phyloP scores from a whole-genome alignment of 805 yeast genomes.

The Candida qinlingensis region DNA sequence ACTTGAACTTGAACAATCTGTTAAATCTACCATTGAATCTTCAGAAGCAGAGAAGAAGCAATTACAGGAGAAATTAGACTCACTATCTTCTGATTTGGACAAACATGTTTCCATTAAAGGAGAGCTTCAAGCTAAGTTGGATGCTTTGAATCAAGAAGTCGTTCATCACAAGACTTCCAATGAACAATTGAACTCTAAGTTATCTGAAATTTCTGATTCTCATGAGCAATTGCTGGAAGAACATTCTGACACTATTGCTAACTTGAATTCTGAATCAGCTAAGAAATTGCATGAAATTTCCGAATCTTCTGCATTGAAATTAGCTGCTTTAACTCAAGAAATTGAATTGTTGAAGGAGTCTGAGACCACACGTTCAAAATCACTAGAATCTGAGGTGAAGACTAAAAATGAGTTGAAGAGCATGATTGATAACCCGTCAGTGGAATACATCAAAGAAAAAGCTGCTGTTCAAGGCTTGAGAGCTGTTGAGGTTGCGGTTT shows the following conservation, averaged over 20 bases:
- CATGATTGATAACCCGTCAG: slow-evolving; percentile 26
- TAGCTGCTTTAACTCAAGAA: slow-evolving; percentile 1
- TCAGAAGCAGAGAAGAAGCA: neutral
- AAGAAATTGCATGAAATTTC: slow-evolving; percentile 4
- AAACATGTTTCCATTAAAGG: neutral
- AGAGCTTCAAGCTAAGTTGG: slow-evolving; percentile 1
- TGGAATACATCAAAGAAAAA: slow-evolving; percentile 24
- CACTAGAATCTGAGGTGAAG: neutral
- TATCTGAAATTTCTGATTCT: neutral
- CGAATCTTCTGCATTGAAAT: slow-evolving; percentile 1
- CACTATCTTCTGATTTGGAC: neutral
- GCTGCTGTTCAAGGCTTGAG: slow-evolving; percentile 24
- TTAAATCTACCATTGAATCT: neutral
- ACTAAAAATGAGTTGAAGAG: slow-evolving; percentile 7
- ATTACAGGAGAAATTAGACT: neutral
- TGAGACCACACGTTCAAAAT: neutral
- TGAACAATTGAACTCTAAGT: slow-evolving; percentile 1
- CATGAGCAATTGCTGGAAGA: slow-evolving; percentile 5
- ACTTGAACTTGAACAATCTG: slow-evolving; percentile 1
- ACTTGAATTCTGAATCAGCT: neutral
- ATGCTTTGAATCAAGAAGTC: neutral
- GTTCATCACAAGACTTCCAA: neutral
- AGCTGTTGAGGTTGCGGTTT: slow-evolving; percentile 9
- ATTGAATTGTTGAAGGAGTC: slow-evolving; percentile 1
- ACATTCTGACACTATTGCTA: slow-evolving; percentile 2